Percentiles rank a stretch among this genome's conserved stretches.
These are phyloP conservation scores for Talaromyces borbonicus DNA, from an alignment of 495 filamentous ascomycete species.

Conservation along the genomic window DNA sequence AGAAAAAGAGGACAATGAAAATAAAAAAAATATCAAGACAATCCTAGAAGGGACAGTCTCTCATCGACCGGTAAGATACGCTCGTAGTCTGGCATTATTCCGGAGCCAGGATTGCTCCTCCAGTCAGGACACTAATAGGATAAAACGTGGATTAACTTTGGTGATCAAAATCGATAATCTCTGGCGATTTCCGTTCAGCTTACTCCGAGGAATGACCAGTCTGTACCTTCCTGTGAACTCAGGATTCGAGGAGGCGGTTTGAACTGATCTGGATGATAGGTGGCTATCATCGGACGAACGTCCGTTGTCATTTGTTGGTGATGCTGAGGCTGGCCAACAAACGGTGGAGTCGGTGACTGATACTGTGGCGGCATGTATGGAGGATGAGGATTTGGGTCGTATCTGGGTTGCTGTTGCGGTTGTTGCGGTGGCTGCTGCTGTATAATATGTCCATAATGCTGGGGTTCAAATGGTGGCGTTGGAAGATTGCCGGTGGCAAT, in stretches of 20 bases:
- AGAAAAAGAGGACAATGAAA: too few species aligned
- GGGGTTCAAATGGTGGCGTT: conserved; percentile 12
- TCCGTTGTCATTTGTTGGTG: conserved; percentile 16
- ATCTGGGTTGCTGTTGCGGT: conserved; percentile 19
- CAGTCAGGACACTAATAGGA: not conserved
- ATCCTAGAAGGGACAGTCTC: not conserved
- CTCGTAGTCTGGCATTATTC: not conserved
- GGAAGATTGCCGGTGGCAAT: conserved; percentile 4
- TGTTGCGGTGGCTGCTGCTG: too few species aligned
- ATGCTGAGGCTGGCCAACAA: conserved; percentile 19
- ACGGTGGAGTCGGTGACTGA: conserved; percentile 20
- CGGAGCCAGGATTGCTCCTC: not conserved
- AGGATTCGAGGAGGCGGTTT: conserved; percentile 31
- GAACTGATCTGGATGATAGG: conserved; percentile 29
- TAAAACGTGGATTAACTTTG: not conserved
- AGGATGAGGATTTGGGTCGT: conserved; percentile 21
- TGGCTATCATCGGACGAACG: conserved; percentile 28
- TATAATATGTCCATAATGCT: conserved; percentile 31
- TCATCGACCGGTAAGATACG: not conserved
- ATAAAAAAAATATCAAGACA: not conserved
- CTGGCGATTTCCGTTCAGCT: conserved; percentile 18
- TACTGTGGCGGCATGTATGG: conserved; percentile 30
- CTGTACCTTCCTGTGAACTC: conserved; percentile 36
- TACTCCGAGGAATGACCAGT: conserved; percentile 38
- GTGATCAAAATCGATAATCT: not conserved